These are phyloP conservation scores for Kluyveromyces starmeri DNA, from an alignment of 805 yeast genomes.

Conservation along the genomic window DNA sequence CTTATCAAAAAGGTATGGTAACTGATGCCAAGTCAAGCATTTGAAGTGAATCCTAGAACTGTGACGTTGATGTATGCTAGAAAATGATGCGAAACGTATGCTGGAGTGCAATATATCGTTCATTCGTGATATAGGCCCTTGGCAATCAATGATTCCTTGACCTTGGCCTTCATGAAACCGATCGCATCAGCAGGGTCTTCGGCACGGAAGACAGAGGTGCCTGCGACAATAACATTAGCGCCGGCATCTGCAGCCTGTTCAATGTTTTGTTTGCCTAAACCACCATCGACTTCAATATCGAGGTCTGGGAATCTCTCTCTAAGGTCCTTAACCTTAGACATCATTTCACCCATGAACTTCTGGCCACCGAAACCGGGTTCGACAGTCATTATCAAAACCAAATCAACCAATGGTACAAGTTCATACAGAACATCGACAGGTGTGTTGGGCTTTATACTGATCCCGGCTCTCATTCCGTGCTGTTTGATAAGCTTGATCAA, in stretches of 20 bases:
- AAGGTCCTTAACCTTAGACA: conserved; percentile 83
- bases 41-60: too few species aligned
- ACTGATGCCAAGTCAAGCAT: too few species aligned
- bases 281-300: conserved; percentile 95
- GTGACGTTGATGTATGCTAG: too few species aligned
- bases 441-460: conserved; percentile 92
- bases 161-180: conserved; percentile 53
- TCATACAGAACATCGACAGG: conserved; percentile 75
- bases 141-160: conserved; percentile 38
- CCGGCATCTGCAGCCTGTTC: conserved; percentile 92
- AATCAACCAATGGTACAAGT: conserved; percentile 68
- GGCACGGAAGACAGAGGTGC: conserved; percentile 88
- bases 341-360: conserved; percentile 89
- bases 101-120: too few species aligned
- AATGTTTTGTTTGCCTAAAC: conserved; percentile 78
- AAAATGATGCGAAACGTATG: too few species aligned
- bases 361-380: conserved; percentile 99
- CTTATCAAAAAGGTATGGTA: too few species aligned
- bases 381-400: conserved; percentile 97
- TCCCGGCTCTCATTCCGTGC: conserved; percentile 85
- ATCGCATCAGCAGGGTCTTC: conserved; percentile 71
- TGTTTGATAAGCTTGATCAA: conserved; percentile 68
- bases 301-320: conserved; percentile 67
- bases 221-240: conserved; percentile 96
- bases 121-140: conserved; percentile 35